Base-by-base conservation (phyloP, 345 rosid species). In the Noccaea caerulescens region DNA sequence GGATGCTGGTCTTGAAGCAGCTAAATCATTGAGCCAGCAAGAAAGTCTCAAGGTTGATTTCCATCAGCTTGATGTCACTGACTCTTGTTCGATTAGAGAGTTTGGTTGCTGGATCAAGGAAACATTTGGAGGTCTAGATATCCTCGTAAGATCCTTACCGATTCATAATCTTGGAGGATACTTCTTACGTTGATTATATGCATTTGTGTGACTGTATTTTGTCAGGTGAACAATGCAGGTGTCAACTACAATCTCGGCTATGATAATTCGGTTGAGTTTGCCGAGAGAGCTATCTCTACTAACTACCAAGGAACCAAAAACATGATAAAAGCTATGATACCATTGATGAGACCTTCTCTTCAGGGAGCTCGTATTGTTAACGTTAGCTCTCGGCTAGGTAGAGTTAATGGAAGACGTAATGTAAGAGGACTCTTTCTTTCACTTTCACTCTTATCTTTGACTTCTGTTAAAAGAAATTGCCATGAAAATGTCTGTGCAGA, bases 171-270 rank as follows among this genome's bases (percentile, higher is more conserved):
- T 61, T 66, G n/a, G 18, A 14, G 10, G 14, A 23, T 43, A 7
- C 4, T 37, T 54, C 7, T 27, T 61, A 1, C 45, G 33, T 20
- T 14, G 53, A 10, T 73, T 46, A 37, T 20, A 16, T 12, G 23
- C 12, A 9, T 27, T 10, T 5, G 5, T 62, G 53, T 55, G 8
- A 47, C 27, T 63, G 36, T 67, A 1, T n/a, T 16, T 41, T 44
- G 80, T 74, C 86, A 93, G 98, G 89, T 93, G 54, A 93, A 93
- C 64, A 93, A 93, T 78, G 98, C 97, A 6, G 98, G 94, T 79
- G 92, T 91, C 42, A 91, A 91, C 79, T 84, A 81, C 80, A 93
- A 91, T 68, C 58, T 82, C 8, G 96, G 92, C 49, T 70, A 86
- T 3, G 90, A 79, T 41, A 93, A 93, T 78, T 88, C 94, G 1